Conservation (phyloP, 805 yeast species). For the Saccharomycopsis javanensis region DNA sequence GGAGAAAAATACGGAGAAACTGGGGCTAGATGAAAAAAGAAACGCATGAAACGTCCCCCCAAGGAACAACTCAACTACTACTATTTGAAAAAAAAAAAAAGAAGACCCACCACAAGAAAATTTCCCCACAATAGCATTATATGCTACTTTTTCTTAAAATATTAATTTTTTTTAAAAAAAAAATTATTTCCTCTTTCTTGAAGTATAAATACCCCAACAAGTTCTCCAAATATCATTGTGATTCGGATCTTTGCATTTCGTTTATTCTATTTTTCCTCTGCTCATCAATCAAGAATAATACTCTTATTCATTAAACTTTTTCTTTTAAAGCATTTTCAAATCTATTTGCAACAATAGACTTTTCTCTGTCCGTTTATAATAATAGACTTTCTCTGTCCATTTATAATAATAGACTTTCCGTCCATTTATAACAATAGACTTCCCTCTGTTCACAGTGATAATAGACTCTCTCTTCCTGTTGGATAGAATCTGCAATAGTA, state of each 20-base stretch:
- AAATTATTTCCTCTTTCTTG: background rate
- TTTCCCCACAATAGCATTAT: background rate
- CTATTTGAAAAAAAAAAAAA: no score
- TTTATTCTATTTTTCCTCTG: background rate
- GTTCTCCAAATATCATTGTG: background rate
- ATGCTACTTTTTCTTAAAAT: no score
- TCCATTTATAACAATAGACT: background rate
- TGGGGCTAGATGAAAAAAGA: background rate
- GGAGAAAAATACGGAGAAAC: conserved; percentile 2
- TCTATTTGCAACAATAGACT: no score
- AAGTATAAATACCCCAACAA: background rate
- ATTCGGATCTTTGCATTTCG: background rate
- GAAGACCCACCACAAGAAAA: no score
- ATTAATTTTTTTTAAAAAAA: background rate
- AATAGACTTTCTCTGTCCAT: no score
- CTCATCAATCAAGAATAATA: background rate
- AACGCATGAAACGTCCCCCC: background rate
- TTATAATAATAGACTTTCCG: background rate
- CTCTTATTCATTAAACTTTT: no score
- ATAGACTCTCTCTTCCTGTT: no score
- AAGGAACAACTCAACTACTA: background rate
- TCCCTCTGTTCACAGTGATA: background rate
- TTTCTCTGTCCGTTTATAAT: no score
- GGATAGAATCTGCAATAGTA: no score
- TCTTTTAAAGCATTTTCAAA: no score